These are phyloP conservation scores for Colletotrichum higginsianum DNA, from an alignment of 2,329 filamentous ascomycete species.

Conservation along the genomic window DNA sequence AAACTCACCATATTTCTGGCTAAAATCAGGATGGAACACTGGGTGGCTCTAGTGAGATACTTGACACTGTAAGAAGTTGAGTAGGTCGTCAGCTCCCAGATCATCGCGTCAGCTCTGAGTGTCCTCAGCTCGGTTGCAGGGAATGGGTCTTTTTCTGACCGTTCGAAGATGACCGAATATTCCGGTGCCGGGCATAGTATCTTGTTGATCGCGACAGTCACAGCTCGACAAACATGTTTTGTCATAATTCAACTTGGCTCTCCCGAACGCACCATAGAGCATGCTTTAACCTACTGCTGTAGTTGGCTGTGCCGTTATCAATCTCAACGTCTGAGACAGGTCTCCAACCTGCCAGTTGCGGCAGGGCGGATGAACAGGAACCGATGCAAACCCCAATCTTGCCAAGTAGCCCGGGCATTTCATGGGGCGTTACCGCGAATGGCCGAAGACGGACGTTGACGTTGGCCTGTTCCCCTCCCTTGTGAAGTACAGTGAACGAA, in stretches of 20 bases:
- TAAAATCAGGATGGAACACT: constrained; percentile 1
- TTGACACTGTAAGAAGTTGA: no score
- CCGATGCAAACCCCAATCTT: not conserved
- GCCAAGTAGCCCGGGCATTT: not conserved
- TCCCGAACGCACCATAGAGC: not conserved
- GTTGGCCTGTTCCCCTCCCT: not conserved
- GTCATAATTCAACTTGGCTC: not conserved
- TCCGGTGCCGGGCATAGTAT: not conserved
- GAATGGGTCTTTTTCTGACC: not conserved
- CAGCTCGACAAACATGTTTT: no score
- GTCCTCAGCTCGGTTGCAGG: no score
- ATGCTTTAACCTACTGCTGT: not conserved
- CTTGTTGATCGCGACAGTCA: not conserved
- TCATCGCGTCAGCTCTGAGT: no score
- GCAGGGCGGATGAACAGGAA: not conserved
- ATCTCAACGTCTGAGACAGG: not conserved
- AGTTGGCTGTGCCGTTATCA: not conserved
- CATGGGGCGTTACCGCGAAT: not conserved
- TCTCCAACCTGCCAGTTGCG: not conserved
- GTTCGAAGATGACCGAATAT: not conserved
- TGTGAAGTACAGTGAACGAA: not conserved
- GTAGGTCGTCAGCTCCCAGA: no score
- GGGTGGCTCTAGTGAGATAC: no score
- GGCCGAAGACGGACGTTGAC: no score
- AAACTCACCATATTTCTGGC: constrained; percentile 52